A percentile compares a stretch with the other conserved stretches of the same genome.
These are phyloP conservation scores for Nothomitra cinnamomea DNA, from an alignment of 2,329 filamentous ascomycete genomes.

Conservation along the genomic window DNA sequence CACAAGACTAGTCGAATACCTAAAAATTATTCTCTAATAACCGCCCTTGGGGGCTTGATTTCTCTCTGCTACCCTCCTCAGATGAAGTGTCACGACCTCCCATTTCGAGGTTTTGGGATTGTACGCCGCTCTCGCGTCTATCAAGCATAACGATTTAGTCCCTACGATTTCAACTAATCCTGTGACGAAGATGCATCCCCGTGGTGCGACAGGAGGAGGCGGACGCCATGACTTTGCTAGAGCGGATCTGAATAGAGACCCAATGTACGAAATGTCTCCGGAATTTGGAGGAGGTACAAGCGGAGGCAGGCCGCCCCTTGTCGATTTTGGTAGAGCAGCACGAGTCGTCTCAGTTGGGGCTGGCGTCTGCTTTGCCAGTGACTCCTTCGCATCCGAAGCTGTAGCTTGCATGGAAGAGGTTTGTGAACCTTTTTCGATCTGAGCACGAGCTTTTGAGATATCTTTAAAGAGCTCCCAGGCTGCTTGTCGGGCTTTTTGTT, in stretches of 20 bases:
- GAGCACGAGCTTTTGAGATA: no score
- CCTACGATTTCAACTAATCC: constrained; percentile 31
- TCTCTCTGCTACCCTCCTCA: constrained; percentile 5
- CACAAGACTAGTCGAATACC: not conserved
- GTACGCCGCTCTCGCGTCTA: constrained; percentile 29
- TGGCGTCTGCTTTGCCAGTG: no score
- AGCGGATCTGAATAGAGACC: constrained; percentile 14
- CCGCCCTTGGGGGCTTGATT: constrained; percentile 7
- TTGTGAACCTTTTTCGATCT: no score
- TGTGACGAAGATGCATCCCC: constrained; percentile 27
- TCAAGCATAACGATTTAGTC: constrained; percentile 21
- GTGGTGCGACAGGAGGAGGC: constrained; percentile 21
- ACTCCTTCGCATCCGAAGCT: no score
- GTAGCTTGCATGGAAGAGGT: no score
- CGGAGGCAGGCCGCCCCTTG: not conserved
- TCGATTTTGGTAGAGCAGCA: not conserved
- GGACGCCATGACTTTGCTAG: constrained; percentile 9
- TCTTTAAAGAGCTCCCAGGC: not conserved
- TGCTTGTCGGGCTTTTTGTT: constrained; percentile 16
- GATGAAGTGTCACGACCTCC: constrained; percentile 3
- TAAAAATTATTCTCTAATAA: not conserved
- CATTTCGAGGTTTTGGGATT: constrained; percentile 21
- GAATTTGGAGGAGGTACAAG: constrained; percentile 6
- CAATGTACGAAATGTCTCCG: constrained; percentile 10
- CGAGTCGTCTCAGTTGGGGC: not conserved